phyloP scores from a whole-genome alignment of 805 yeast species.

The Kurtzmaniella cleridarum region DNA sequence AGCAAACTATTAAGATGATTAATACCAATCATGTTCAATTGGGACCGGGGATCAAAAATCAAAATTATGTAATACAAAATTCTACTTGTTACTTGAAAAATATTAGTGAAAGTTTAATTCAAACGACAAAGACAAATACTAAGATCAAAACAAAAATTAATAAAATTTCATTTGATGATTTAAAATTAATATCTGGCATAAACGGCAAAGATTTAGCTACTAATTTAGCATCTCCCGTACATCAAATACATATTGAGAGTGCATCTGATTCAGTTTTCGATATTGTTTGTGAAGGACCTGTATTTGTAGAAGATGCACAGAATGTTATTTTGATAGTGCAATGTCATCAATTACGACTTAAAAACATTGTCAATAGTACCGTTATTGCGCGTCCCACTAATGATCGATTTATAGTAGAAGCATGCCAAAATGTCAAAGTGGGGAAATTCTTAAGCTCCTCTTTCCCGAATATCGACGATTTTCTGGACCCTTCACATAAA shows the following conservation, averaged over 20 bases:
- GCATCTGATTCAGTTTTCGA: conserved; percentile 12
- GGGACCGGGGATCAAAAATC: too few relatives aligned
- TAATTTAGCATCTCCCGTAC: too few relatives aligned
- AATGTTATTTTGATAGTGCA: conserved; percentile 13
- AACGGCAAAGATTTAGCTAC: conserved; percentile 18
- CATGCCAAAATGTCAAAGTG: conserved; percentile 16
- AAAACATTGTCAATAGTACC: conserved; percentile 12
- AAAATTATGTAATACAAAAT: too few relatives aligned
- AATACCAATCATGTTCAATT: too few relatives aligned
- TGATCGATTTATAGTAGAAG: conserved; percentile 25
- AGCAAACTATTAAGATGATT: too few relatives aligned
- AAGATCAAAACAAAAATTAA: too few relatives aligned
- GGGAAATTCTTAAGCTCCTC: conserved; percentile 5
- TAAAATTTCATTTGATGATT: not conserved
- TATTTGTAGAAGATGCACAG: conserved; percentile 18
- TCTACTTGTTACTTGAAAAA: too few relatives aligned
- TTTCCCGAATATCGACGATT: conserved; percentile 22
- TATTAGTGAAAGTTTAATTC: too few relatives aligned
- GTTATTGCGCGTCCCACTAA: conserved; percentile 14
- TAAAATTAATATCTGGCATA: conserved; percentile 5
- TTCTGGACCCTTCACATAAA: conserved; percentile 4
- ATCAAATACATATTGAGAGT: conserved; percentile 17
- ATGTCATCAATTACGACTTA: conserved; percentile 29
- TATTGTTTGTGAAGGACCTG: conserved; percentile 24
- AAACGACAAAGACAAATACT: too few relatives aligned